Evolutionary conservation across 129 eudicot genomes (phyloP), one percentile per base, ranked within the genome.

Genomic region (Pulicaria dysenterica): DNA sequence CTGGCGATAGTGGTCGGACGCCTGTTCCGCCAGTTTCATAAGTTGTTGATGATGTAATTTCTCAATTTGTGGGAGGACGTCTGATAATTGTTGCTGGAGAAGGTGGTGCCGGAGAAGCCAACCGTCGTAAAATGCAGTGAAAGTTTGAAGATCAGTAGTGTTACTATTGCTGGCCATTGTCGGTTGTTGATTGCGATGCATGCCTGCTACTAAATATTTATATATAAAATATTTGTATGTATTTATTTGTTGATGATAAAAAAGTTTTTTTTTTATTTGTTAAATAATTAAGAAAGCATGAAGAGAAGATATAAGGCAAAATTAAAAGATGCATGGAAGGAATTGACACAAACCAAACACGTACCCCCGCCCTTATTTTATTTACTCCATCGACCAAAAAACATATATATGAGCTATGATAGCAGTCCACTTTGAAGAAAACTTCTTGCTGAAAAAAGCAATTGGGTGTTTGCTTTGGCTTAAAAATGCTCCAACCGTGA

Each of bases 81-180:
- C 8, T 39, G 63, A 55, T 38, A 81, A 71, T 49, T 81, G 47
- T 6, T 78, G 55, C 37, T 70, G 82, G 67, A 58, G 75, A 7
- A 0, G 38, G 8, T 71, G 66, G 58, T 71, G 89, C 37, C 67
- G 46, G 13, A 4, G 11, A 7, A 82, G 85, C 87, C 87, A 82
- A 9, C 79, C 73, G 31, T 79, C 67, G 56, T 67, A 82, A 56
- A 82, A 82, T 37, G 78, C 49, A 15, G 77, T 43, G 79, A 81
- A 85, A 24, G 71, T 63, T 74, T 74, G 44, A 16, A 62, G 64
- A 60, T n/a, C n/a, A n/a, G n/a, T n/a, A n/a, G 40, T 53, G 17
- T 69, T 24, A 24, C 17, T 15, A 39, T 61, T 72, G 57, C 46
- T 14, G 45, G 76, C 37, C 58, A 72, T 55, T 36, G 67, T 17